phyloP scores from a whole-genome alignment of 2,329 filamentous ascomycete species.

The Ophiostoma ulmi region DNA sequence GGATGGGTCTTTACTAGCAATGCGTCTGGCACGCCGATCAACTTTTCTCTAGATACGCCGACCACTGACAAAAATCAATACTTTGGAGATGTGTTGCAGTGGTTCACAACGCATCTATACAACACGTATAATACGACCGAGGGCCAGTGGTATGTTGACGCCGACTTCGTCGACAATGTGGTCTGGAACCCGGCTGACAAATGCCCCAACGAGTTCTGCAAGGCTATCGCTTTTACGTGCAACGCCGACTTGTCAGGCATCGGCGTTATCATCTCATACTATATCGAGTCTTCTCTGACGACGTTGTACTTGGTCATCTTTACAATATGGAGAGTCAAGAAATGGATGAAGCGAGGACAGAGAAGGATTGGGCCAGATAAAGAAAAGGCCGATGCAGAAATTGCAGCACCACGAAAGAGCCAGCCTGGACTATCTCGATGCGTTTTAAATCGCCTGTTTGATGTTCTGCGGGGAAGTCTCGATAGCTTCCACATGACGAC shows the following conservation, averaged over 20 bases:
- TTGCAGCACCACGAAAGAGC: not conserved
- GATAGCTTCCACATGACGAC: slow-evolving; percentile 4
- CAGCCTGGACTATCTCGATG: not conserved
- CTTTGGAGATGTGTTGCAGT: slow-evolving; percentile 18
- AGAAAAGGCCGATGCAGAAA: not conserved
- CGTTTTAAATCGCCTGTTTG: not conserved
- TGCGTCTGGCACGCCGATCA: not conserved
- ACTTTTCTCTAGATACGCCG: not conserved
- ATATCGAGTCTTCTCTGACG: slow-evolving; percentile 26
- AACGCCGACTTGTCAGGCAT: slow-evolving; percentile 29
- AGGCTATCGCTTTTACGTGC: slow-evolving; percentile 27
- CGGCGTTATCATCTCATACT: slow-evolving; percentile 26
- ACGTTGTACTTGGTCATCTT: not conserved
- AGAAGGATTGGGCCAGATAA: not conserved
- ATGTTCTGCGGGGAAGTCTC: not conserved
- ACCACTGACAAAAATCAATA: not conserved
- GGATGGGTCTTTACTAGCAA: slow-evolving; percentile 1
- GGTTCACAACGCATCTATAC: slow-evolving; percentile 18
- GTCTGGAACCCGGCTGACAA: slow-evolving; percentile 20
- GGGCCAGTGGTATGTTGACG: slow-evolving; percentile 14
- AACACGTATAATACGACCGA: slow-evolving; percentile 16
- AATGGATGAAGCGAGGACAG: not conserved
- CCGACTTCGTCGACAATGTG: slow-evolving; percentile 21
- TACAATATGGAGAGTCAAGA: not conserved
- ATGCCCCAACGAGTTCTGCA: slow-evolving; percentile 26